These are phyloP conservation scores for Russula compacta DNA, from an alignment of 768 basidiomycete species.

Conservation along the genomic window DNA sequence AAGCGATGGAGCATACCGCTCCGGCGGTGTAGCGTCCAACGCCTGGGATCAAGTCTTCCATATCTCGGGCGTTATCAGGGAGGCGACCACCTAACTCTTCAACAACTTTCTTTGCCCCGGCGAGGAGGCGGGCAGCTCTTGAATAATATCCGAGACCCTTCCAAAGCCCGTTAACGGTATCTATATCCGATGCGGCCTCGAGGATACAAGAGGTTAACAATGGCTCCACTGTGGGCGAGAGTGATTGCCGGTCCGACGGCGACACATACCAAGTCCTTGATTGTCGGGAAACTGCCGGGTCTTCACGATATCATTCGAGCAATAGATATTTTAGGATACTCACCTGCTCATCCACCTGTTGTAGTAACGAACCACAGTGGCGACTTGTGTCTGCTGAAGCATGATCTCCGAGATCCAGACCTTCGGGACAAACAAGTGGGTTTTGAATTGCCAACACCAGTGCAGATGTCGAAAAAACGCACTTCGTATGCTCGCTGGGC, in stretches of 20 bases:
- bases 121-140: slow-evolving; percentile 70
- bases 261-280: slow-evolving; percentile 55
- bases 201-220: slow-evolving; percentile 8
- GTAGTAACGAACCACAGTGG: slow-evolving; percentile 91
- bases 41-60: slow-evolving; percentile 80
- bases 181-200: slow-evolving; percentile 61
- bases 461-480: slow-evolving; percentile 16
- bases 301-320: background rate
- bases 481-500: slow-evolving; percentile 92
- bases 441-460: background rate
- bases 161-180: slow-evolving; percentile 85
- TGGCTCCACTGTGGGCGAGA: background rate
- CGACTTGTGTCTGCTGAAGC: slow-evolving; percentile 94
- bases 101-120: slow-evolving; percentile 76
- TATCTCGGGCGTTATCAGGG: slow-evolving; percentile 68
- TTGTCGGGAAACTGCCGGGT: slow-evolving; percentile 63
- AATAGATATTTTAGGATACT: slow-evolving; percentile 21
- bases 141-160: slow-evolving; percentile 90
- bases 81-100: slow-evolving; percentile 56
- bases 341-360: slow-evolving; percentile 79
- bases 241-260: background rate
- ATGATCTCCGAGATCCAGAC: slow-evolving; percentile 92
- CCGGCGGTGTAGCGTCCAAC: slow-evolving; percentile 87
- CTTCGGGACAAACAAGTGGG: slow-evolving; percentile 28
- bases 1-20: slow-evolving; percentile 79